A percentile compares a stretch with the other conserved stretches of the same genome.
Conservation (phyloP, 441 rosid genomes). For the Croton setiger region DNA sequence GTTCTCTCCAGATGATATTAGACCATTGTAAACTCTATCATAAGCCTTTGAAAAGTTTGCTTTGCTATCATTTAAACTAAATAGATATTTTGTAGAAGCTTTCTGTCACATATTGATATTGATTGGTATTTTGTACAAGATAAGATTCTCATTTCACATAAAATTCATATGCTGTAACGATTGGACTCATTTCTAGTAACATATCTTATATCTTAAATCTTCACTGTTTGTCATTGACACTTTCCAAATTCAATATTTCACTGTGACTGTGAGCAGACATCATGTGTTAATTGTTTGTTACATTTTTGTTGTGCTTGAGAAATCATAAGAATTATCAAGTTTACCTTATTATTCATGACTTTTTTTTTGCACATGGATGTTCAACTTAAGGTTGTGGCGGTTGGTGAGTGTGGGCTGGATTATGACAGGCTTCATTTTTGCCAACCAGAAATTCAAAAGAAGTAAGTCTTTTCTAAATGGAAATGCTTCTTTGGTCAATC, state of each 20-base stretch:
- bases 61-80: not conserved
- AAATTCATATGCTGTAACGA: not conserved
- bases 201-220: not conserved
- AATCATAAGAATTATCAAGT: not conserved
- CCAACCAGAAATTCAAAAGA: conserved; percentile 70
- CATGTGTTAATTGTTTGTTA: not conserved
- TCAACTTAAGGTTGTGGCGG: conserved; percentile 67
- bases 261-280: not conserved
- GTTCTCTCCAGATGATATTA: not conserved
- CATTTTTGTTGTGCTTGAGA: not conserved
- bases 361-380: conserved; percentile 12
- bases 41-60: not conserved
- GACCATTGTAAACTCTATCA: not conserved
- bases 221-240: not conserved
- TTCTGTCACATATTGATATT: not conserved
- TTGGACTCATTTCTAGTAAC: no score
- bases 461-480: conserved; percentile 43
- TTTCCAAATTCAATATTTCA: not conserved
- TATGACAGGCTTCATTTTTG: conserved; percentile 94
- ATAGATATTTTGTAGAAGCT: not conserved
- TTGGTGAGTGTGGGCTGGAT: conserved; percentile 95
- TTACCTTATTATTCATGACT: not conserved
- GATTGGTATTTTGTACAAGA: not conserved
- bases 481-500: conserved; percentile 8
- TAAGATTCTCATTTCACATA: not conserved